These are phyloP conservation scores for Lactifluus pinguis DNA, from an alignment of 768 basidiomycete genomes.

Conservation along the genomic window DNA sequence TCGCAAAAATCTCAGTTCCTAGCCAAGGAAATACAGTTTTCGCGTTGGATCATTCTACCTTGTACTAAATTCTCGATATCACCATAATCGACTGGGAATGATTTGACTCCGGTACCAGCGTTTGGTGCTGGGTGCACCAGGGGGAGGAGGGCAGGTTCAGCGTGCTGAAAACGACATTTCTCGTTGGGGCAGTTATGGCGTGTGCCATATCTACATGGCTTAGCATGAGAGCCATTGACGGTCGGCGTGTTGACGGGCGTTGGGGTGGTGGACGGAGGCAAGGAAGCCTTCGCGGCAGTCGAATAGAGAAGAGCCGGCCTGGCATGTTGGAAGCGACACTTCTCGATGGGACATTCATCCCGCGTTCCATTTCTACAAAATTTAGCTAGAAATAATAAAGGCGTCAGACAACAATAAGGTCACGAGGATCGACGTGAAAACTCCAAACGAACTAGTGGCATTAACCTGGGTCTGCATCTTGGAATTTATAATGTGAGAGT, in stretches of 20 bases:
- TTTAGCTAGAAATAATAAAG: neutral
- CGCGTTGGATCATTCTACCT: neutral
- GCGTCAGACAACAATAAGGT: neutral
- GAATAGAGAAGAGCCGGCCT: neutral
- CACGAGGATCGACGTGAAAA: neutral
- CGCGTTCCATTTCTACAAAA: conserved; percentile 4
- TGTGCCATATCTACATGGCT: neutral
- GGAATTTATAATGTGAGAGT: neutral
- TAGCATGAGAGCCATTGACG: neutral
- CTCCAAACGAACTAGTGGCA: neutral
- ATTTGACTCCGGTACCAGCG: neutral
- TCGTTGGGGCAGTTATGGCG: neutral
- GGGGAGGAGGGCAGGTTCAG: neutral
- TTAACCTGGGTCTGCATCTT: conserved; percentile 3
- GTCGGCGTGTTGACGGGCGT: no score
- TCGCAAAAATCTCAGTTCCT: neutral
- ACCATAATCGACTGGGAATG: no score
- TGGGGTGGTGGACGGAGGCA: neutral
- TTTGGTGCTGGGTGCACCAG: neutral
- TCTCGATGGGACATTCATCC: neutral
- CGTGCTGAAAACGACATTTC: neutral
- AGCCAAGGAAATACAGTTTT: neutral
- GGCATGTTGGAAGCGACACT: neutral
- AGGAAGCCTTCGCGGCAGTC: neutral
- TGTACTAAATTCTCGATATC: neutral